A percentile compares a stretch with the other conserved stretches of the same genome.
These are phyloP conservation scores for Scenedesmus sp. DNA, from an alignment of 163 green algal genomes.

Conservation along the genomic window DNA sequence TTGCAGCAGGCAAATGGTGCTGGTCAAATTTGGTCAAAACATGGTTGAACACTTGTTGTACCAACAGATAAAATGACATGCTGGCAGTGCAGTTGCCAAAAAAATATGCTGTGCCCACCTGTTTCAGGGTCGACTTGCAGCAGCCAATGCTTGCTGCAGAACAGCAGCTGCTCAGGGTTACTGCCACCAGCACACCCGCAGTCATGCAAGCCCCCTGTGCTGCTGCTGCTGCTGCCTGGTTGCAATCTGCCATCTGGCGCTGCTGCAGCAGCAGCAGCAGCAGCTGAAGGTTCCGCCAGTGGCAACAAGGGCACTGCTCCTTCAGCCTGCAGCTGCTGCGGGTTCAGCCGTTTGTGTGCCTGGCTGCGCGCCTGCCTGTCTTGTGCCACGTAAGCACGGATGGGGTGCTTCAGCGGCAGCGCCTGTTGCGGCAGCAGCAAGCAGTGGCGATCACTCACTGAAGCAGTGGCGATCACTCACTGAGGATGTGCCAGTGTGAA, in stretches of 20 bases:
- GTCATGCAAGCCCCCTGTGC: background rate
- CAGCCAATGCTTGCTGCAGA: constrained; percentile 42
- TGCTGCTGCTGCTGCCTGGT: background rate
- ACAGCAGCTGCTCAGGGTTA: background rate
- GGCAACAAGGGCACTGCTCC: background rate
- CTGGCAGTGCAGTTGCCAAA: no score
- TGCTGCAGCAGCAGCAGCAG: constrained; percentile 25
- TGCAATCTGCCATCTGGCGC: background rate
- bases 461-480: no score
- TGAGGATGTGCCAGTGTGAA: no score
- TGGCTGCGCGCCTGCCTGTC: background rate
- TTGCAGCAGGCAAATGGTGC: no score
- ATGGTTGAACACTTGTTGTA: no score
- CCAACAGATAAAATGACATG: no score
- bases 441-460: no score
- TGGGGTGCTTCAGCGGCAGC: background rate
- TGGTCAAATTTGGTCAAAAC: no score
- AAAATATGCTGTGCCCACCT: no score
- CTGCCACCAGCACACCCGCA: background rate
- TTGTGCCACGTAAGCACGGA: background rate
- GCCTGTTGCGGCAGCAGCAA: background rate
- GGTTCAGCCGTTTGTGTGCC: background rate
- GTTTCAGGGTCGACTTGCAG: constrained; percentile 25
- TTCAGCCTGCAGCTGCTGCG: background rate
- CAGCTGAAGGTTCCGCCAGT: background rate